Evolutionary conservation across 2,329 filamentous ascomycete species (phyloP).

Genomic region (Colletotrichum incanum): DNA sequence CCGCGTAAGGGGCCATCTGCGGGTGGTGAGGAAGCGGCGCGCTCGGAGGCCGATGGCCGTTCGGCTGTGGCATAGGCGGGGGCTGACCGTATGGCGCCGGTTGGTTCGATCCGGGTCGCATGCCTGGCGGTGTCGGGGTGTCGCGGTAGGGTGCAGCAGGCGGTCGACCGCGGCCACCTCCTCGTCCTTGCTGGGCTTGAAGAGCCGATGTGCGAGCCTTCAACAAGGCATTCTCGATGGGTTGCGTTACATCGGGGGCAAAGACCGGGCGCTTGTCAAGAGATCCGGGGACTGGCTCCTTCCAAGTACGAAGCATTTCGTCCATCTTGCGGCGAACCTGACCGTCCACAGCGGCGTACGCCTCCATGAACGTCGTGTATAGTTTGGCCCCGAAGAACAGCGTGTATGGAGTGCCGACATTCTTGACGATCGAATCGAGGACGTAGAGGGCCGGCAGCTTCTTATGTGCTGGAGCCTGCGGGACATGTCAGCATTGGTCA

Average conservation of each 20-base stretch:
- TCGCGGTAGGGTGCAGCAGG: conserved; percentile 73
- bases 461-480: conserved; percentile 86
- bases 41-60: conserved; percentile 48
- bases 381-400: conserved; percentile 93
- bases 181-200: conserved; percentile 68
- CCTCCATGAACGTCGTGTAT: conserved; percentile 96
- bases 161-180: conserved; percentile 35
- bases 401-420: conserved; percentile 97
- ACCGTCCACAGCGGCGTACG: conserved; percentile 90
- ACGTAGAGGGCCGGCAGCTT: conserved; percentile 98
- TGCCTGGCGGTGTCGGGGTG: conserved; percentile 80
- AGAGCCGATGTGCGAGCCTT: conserved; percentile 75
- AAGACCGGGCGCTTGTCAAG: conserved; percentile 95
- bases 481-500: conserved; percentile 55
- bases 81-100: conserved; percentile 54
- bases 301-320: conserved; percentile 98
- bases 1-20: conserved; percentile 35
- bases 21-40: conserved; percentile 40
- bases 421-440: conserved; percentile 98
- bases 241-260: conserved; percentile 85
- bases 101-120: conserved; percentile 54
- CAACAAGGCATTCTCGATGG: conserved; percentile 94
- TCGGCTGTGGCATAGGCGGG: conserved; percentile 55
- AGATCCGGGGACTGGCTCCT: conserved; percentile 94
- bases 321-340: conserved; percentile 92